Evolutionary conservation across 345 rosid species (phyloP).

Genomic region (Syzygium aqueum): DNA sequence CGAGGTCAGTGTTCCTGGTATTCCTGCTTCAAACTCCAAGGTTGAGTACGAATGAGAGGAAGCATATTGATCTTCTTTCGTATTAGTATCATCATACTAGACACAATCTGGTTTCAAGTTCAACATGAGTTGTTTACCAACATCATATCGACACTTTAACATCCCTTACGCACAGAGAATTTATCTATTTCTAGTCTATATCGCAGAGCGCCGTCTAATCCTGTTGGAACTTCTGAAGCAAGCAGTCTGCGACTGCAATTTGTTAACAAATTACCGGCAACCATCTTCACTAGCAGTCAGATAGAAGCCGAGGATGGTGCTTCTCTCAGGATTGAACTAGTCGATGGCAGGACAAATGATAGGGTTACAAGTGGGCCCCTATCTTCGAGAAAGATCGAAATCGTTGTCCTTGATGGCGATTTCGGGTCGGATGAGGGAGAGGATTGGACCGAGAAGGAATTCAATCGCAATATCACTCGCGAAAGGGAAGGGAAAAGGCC

Average conservation of each 20-base stretch:
- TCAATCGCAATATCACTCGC: slow-evolving; percentile 1
- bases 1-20: neutral
- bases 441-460: slow-evolving; percentile 17
- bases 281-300: slow-evolving; percentile 16
- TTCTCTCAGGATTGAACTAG: slow-evolving; percentile 4
- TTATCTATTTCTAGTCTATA: neutral
- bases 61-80: neutral
- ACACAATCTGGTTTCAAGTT: neutral
- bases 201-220: neutral
- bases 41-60: neutral
- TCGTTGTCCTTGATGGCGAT: slow-evolving; percentile 19
- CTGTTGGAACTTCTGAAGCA: neutral
- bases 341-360: slow-evolving; percentile 5
- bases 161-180: neutral
- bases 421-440: slow-evolving; percentile 10
- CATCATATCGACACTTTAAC: neutral
- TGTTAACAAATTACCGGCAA: neutral
- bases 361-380: slow-evolving; percentile 10
- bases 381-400: slow-evolving; percentile 17
- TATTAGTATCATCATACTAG: neutral
- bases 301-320: slow-evolving; percentile 4
- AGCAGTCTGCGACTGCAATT: slow-evolving; percentile 15
- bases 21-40: neutral
- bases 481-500: slow-evolving; percentile 30
- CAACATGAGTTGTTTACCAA: neutral